phyloP scores from a whole-genome alignment of 2,329 filamentous ascomycete species.

The Amylocarpus encephaloides region DNA sequence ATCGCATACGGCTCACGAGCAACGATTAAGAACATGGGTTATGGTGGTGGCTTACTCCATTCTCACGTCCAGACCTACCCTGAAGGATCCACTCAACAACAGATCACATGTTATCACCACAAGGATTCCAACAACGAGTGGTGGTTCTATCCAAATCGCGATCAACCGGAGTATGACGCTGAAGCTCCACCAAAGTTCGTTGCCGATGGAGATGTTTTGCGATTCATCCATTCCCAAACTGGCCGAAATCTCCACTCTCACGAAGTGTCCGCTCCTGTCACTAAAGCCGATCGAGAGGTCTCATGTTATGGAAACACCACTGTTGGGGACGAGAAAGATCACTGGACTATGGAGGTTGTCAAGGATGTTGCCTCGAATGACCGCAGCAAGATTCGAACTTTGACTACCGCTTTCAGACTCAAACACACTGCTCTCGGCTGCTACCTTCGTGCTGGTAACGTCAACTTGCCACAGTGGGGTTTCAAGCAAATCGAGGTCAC shows the following conservation, averaged over 20 bases:
- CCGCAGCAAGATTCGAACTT: slow-evolving; percentile 75
- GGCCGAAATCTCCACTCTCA: slow-evolving; percentile 97
- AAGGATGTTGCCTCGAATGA: slow-evolving; percentile 75
- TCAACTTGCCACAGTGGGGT: slow-evolving; percentile 96
- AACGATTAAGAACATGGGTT: slow-evolving; percentile 99
- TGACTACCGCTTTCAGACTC: slow-evolving; percentile 89
- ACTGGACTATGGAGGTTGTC: slow-evolving; percentile 92
- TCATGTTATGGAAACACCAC: slow-evolving; percentile 95
- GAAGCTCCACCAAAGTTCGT: slow-evolving; percentile 69
- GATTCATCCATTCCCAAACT: slow-evolving; percentile 89
- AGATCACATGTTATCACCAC: slow-evolving; percentile 98
- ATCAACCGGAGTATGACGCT: slow-evolving; percentile 64
- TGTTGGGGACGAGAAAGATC: slow-evolving; percentile 93
- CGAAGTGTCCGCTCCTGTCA: slow-evolving; percentile 78
- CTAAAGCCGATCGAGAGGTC: slow-evolving; percentile 86
- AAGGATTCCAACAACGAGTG: slow-evolving; percentile 99
- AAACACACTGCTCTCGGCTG: slow-evolving; percentile 77
- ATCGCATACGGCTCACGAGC: slow-evolving; percentile 82
- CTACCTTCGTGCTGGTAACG: slow-evolving; percentile 90
- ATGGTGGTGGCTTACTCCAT: slow-evolving; percentile 91
- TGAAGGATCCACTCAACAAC: slow-evolving; percentile 88
- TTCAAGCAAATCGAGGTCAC: slow-evolving; percentile 99
- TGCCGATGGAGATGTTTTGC: slow-evolving; percentile 69
- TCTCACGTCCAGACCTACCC: slow-evolving; percentile 96
- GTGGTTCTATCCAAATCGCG: slow-evolving; percentile 95